These are phyloP conservation scores for Bjerkandera adusta DNA, from an alignment of 1,284 basidiomycete species.

Conservation along the genomic window DNA sequence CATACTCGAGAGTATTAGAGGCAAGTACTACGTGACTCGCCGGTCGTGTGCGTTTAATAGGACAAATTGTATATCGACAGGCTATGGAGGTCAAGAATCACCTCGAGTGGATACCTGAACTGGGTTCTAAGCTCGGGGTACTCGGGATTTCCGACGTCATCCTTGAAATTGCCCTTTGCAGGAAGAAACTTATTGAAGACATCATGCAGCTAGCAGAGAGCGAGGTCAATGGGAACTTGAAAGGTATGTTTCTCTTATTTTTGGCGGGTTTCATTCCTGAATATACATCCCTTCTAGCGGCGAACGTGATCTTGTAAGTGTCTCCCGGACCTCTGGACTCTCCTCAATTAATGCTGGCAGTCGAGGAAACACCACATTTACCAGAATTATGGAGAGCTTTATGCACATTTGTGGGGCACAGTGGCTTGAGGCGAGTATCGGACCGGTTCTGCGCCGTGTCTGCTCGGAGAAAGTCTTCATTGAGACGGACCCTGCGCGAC, in stretches of 20 bases:
- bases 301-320: conserved; percentile 52
- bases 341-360: conserved; percentile 14
- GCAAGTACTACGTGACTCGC: conserved; percentile 34
- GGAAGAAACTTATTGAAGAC: conserved; percentile 60
- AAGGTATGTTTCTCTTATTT: conserved; percentile 14
- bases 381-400: conserved; percentile 76
- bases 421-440: conserved; percentile 78
- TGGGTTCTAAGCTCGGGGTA: conserved; percentile 64
- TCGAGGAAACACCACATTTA: conserved; percentile 78
- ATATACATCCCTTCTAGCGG: conserved; percentile 22
- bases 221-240: conserved; percentile 61
- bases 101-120: conserved; percentile 70
- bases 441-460: conserved; percentile 61
- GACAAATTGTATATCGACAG: conserved; percentile 41
- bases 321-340: neutral
- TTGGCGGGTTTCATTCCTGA: neutral
- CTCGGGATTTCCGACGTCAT: conserved; percentile 53
- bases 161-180: conserved; percentile 66
- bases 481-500: conserved; percentile 73
- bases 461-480: conserved; percentile 71
- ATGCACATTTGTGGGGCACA: conserved; percentile 74
- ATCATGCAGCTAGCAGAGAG: conserved; percentile 62
- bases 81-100: conserved; percentile 62
- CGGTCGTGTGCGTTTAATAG: no score
- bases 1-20: conserved; percentile 54